Evolutionary conservation across 495 filamentous ascomycete species (phyloP).

Genomic region (Cenococcum geophilum): DNA sequence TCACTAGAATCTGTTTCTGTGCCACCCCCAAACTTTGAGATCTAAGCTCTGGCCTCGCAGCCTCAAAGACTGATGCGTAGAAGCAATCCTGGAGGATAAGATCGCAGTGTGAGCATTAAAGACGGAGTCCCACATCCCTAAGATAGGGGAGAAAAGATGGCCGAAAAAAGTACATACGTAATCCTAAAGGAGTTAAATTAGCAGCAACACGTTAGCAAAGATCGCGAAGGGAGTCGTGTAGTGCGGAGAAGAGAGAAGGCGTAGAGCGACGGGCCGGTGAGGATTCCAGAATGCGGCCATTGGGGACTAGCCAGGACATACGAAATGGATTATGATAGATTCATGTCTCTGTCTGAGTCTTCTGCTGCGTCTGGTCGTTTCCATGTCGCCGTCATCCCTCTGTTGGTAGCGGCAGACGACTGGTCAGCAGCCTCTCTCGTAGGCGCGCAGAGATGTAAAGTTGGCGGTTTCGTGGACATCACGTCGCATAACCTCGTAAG

Average conservation of each 20-base stretch:
- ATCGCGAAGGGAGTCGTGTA: not conserved
- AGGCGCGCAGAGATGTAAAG: not conserved
- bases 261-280: not conserved
- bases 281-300: conserved; percentile 1
- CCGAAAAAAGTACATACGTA: conserved; percentile 1
- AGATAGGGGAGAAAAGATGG: conserved; percentile 17
- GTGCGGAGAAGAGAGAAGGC: not conserved
- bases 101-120: not conserved
- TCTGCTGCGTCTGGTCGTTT: not conserved
- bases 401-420: not conserved
- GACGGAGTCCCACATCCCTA: conserved; percentile 15
- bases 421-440: not conserved
- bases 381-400: conserved; percentile 1
- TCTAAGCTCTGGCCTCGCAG: conserved; percentile 66
- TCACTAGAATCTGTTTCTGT: conserved; percentile 88
- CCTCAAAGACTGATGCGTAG: conserved; percentile 85
- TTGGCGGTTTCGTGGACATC: not conserved
- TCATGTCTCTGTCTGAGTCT: conserved; percentile 48
- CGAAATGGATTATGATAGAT: conserved; percentile 76
- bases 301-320: conserved; percentile 39
- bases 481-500: not conserved
- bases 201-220: conserved; percentile 17
- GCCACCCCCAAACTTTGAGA: conserved; percentile 66
- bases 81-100: conserved; percentile 64
- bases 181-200: not conserved